Conservation (phyloP, 129 eudicot genomes). For the Centaurea solstitialis region DNA sequence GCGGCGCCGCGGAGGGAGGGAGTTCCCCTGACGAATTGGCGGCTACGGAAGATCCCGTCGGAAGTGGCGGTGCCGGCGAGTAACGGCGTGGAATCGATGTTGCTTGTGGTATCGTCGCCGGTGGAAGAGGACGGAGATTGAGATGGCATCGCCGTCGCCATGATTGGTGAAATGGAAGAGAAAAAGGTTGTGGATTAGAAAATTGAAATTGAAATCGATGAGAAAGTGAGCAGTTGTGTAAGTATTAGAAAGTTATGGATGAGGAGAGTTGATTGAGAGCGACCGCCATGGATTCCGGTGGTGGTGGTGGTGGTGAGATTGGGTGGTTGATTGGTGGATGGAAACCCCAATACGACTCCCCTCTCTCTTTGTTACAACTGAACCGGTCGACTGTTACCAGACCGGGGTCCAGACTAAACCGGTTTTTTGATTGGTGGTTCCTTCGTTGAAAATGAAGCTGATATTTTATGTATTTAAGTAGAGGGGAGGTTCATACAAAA, state of each 20-base stretch:
- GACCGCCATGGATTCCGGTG: conserved; percentile 10
- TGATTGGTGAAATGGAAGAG: conserved; percentile 20
- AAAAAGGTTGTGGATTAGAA: not conserved
- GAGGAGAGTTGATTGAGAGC: conserved; percentile 14
- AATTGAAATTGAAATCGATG: not conserved
- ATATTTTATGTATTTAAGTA: too few relatives aligned
- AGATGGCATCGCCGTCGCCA: conserved; percentile 28
- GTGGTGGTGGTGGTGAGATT: conserved; percentile 1
- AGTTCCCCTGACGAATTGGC: conserved; percentile 37
- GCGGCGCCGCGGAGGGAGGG: conserved; percentile 75
- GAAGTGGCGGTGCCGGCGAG: conserved; percentile 25
- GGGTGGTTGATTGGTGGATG: conserved; percentile 4
- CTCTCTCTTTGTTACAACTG: not conserved
- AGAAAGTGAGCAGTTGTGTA: not conserved
- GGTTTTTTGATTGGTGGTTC: not conserved
- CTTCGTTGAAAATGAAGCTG: not conserved
- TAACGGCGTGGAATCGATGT: conserved; percentile 47
- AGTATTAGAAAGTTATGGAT: conserved; percentile 12
- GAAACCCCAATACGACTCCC: not conserved
- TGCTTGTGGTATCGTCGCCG: conserved; percentile 20
- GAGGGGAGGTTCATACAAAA: too few relatives aligned
- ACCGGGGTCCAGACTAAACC: not conserved
- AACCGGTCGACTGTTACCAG: not conserved
- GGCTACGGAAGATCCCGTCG: conserved; percentile 31
- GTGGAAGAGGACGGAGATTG: conserved; percentile 37